Conservation (phyloP, 768 basidiomycete genomes). For the Coprinopsis sp. region DNA sequence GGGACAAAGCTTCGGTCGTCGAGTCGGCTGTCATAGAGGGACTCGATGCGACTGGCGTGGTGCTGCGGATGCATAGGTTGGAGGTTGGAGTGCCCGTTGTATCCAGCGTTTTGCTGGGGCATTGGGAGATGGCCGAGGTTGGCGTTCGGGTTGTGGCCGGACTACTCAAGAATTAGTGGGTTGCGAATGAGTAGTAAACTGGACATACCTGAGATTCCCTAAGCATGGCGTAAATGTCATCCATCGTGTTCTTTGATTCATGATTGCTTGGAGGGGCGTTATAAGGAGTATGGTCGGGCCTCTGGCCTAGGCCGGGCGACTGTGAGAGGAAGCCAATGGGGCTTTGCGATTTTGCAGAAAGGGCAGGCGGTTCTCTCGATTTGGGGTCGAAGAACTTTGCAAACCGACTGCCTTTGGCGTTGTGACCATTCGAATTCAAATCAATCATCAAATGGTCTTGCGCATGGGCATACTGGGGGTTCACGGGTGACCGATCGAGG, state of each 20-base stretch:
- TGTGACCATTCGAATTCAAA: conserved; percentile 38
- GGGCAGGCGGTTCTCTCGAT: conserved; percentile 36
- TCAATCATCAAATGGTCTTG: conserved; percentile 22
- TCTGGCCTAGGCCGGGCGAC: conserved; percentile 42
- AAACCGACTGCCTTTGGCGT: conserved; percentile 75
- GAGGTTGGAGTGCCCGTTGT: conserved; percentile 18
- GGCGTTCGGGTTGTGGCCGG: too few relatives aligned
- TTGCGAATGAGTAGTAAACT: not conserved
- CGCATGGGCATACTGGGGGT: not conserved
- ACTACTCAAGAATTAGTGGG: conserved; percentile 25
- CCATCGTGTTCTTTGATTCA: conserved; percentile 59
- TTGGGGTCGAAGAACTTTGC: conserved; percentile 88
- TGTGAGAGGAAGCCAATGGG: conserved; percentile 37
- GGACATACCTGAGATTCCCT: conserved; percentile 64
- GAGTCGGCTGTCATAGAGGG: conserved; percentile 66
- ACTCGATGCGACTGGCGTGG: conserved; percentile 52
- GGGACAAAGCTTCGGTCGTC: conserved; percentile 79
- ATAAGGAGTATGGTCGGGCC: conserved; percentile 41
- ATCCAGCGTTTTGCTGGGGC: conserved; percentile 23
- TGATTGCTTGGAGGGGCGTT: conserved; percentile 29
- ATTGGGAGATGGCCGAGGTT: conserved; percentile 22
- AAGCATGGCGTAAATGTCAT: conserved; percentile 79
- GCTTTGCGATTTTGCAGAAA: conserved; percentile 34
- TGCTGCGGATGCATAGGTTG: conserved; percentile 41
- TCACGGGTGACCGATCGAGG: conserved; percentile 14